A percentile compares a stretch with the other conserved stretches of the same genome.
Evolutionary conservation across 2,329 filamentous ascomycete species (phyloP).

Genomic region (Xylariaceae sp.): DNA sequence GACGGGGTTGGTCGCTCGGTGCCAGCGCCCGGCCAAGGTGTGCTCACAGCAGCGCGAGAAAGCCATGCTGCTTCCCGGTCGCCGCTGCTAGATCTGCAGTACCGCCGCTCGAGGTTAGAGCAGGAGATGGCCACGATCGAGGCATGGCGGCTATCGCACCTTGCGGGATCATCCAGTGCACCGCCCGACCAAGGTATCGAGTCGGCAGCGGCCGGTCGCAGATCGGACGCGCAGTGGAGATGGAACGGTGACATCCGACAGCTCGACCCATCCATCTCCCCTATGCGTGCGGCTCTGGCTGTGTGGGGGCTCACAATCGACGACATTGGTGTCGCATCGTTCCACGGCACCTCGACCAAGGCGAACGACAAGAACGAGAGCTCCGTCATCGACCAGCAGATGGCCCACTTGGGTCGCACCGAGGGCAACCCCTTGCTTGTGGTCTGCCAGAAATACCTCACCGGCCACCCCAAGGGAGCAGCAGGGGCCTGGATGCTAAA

Average conservation of each 20-base stretch:
- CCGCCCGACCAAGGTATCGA: no score
- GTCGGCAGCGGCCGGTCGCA: slow-evolving; percentile 94
- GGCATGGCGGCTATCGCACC: slow-evolving; percentile 85
- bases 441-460: slow-evolving; percentile 99
- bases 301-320: slow-evolving; percentile 98
- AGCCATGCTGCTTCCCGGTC: slow-evolving; percentile 87
- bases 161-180: slow-evolving; percentile 93
- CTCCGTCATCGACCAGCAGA: slow-evolving; percentile 94
- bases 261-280: slow-evolving; percentile 85
- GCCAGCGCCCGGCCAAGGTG: slow-evolving; percentile 92
- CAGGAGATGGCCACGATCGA: slow-evolving; percentile 95
- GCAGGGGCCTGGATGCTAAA: slow-evolving; percentile 99
- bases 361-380: slow-evolving; percentile 99
- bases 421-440: slow-evolving; percentile 95
- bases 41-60: slow-evolving; percentile 91
- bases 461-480: slow-evolving; percentile 97
- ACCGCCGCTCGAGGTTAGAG: slow-evolving; percentile 89
- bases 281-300: slow-evolving; percentile 88
- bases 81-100: slow-evolving; percentile 93
- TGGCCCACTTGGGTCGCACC: slow-evolving; percentile 86
- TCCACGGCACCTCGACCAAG: slow-evolving; percentile 97
- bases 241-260: slow-evolving; percentile 99
- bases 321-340: slow-evolving; percentile 89
- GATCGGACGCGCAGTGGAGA: slow-evolving; percentile 85
- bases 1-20: slow-evolving; percentile 99